Evolutionary conservation across 495 filamentous ascomycete species (phyloP).

Genomic region (Penicillium roqueforti): DNA sequence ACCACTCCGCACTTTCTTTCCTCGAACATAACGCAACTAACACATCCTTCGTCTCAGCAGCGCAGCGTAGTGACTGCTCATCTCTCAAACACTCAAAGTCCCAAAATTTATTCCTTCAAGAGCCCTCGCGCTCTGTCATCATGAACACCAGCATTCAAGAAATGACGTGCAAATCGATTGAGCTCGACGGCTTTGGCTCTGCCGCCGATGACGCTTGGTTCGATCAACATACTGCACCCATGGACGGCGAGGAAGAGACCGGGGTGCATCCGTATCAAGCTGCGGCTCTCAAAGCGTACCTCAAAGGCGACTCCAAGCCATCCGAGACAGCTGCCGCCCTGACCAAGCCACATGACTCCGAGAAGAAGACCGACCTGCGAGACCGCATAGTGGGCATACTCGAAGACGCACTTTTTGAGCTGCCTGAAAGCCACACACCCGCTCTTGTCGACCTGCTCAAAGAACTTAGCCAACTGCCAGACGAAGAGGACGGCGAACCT

Average conservation of each 20-base stretch:
- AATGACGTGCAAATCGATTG: slow-evolving; percentile 4
- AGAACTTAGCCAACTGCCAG: slow-evolving; percentile 1
- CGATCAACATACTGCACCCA: slow-evolving; percentile 8
- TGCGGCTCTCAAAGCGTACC: slow-evolving; percentile 9
- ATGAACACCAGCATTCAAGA: slow-evolving; percentile 4
- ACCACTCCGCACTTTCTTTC: slow-evolving; percentile 4
- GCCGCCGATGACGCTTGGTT: slow-evolving; percentile 5
- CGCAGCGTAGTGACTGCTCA: slow-evolving; percentile 1
- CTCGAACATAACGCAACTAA: slow-evolving; percentile 3
- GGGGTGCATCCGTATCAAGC: slow-evolving; percentile 7
- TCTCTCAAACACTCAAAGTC: slow-evolving; percentile 2
- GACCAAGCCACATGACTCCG: slow-evolving; percentile 1
- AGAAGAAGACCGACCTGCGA: slow-evolving; percentile 7
- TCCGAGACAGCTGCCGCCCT: slow-evolving; percentile 5
- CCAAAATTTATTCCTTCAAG: neutral
- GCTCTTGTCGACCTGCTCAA: slow-evolving; percentile 4
- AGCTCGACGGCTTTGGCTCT: slow-evolving; percentile 8
- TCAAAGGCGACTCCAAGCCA: slow-evolving; percentile 7
- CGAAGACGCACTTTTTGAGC: slow-evolving; percentile 9
- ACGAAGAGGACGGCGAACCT: slow-evolving; percentile 3
- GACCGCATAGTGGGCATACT: slow-evolving; percentile 4
- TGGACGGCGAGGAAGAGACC: slow-evolving; percentile 10
- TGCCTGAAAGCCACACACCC: slow-evolving; percentile 3
- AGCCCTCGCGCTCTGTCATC: neutral
- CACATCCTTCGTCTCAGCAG: neutral